phyloP scores from a whole-genome alignment of 306 rosid genomes.

The Cucurbita maxima region DNA sequence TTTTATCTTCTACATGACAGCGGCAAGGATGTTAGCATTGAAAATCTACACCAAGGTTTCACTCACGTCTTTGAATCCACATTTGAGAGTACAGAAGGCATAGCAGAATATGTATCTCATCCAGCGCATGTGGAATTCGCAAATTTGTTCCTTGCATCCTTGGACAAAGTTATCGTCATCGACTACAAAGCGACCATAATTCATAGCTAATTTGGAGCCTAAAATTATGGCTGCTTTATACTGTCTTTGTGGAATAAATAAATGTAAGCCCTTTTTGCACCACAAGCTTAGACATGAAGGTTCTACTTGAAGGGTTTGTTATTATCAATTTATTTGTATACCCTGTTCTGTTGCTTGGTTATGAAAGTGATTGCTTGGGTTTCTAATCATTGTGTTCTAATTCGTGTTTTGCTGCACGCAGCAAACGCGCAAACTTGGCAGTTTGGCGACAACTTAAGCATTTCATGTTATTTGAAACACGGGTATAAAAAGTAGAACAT shows the following conservation, averaged over 20 bases:
- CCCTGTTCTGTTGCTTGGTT: not conserved
- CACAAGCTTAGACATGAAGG: not conserved
- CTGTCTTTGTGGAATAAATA: not conserved
- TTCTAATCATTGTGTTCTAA: not conserved
- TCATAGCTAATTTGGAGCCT: not conserved
- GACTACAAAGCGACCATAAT: constrained; percentile 51
- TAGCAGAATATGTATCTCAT: constrained; percentile 66
- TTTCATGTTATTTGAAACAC: not conserved
- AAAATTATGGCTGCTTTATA: not conserved
- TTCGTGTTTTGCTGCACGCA: not conserved
- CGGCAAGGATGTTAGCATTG: constrained; percentile 66
- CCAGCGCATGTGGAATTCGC: constrained; percentile 65
- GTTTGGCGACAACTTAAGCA: not conserved
- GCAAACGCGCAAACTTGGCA: not conserved
- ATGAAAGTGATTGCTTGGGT: not conserved
- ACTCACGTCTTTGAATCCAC: constrained; percentile 81
- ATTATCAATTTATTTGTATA: not conserved
- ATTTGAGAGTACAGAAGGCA: constrained; percentile 57
- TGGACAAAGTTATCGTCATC: constrained; percentile 47
- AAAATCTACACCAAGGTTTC: constrained; percentile 71
- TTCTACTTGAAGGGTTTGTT: not conserved
- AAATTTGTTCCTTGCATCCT: constrained; percentile 23
- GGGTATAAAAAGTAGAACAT: not conserved
- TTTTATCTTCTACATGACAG: constrained; percentile 19
- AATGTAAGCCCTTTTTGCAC: not conserved